Percentiles rank a stretch among this genome's conserved stretches.
These are phyloP conservation scores for Coemansia asiatica DNA, from an alignment of 192 early-diverging fungal genomes.

Conservation along the genomic window DNA sequence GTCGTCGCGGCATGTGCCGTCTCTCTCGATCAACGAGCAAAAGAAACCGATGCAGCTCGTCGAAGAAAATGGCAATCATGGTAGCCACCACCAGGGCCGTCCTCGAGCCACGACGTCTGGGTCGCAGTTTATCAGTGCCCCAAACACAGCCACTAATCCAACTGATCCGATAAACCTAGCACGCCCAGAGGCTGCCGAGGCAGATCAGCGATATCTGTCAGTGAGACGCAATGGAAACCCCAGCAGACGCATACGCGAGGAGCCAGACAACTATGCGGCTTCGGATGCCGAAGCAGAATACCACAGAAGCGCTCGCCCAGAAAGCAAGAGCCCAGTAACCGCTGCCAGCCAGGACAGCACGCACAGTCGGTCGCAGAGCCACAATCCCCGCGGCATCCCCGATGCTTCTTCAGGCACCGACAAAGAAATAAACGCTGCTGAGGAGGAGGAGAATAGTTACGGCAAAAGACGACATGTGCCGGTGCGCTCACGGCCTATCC, in stretches of 20 bases:
- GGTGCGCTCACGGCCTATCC: slow-evolving; percentile 36
- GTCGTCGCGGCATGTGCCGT: not conserved
- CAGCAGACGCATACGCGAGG: not conserved
- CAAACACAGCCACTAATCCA: slow-evolving; percentile 11
- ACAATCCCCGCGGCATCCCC: not conserved
- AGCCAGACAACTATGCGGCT: slow-evolving; percentile 8
- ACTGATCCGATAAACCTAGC: not conserved
- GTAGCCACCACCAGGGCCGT: not conserved
- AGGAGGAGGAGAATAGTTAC: not conserved
- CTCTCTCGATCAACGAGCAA: not conserved
- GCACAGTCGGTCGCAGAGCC: slow-evolving; percentile 29
- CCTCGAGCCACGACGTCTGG: not conserved
- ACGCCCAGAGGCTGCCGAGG: not conserved
- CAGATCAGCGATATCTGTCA: not conserved
- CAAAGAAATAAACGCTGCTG: not conserved
- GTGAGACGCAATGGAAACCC: not conserved
- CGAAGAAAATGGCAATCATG: not conserved
- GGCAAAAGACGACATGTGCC: slow-evolving; percentile 12
- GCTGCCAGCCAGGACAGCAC: slow-evolving; percentile 5
- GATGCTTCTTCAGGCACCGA: not conserved
- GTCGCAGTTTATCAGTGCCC: slow-evolving; percentile 13
- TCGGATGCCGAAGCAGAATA: slow-evolving; percentile 23
- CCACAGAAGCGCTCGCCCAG: slow-evolving; percentile 7
- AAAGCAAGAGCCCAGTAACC: slow-evolving; percentile 8
- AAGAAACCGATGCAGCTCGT: not conserved